Conservation (phyloP, 371 early-diverging fungal genomes). For the Chytridiales sp. region DNA sequence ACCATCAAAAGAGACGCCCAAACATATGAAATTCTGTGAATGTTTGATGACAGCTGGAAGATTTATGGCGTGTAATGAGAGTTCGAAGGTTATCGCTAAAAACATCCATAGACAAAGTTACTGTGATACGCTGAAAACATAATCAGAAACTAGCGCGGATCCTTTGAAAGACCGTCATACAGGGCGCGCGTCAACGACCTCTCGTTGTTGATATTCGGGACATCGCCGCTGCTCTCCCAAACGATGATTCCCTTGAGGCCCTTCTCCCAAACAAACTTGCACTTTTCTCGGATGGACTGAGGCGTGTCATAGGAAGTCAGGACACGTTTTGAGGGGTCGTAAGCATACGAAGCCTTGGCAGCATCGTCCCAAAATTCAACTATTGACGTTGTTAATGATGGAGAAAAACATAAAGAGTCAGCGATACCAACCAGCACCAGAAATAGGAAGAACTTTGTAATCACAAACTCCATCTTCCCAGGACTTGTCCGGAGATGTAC, state of each 20-base stretch:
- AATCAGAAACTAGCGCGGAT: conserved; percentile 7
- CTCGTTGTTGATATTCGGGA: conserved; percentile 4
- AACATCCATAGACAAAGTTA: too few relatives aligned
- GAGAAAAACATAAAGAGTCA: background rate
- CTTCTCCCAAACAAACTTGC: conserved; percentile 62
- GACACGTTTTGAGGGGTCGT: conserved; percentile 62
- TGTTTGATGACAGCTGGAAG: too few relatives aligned
- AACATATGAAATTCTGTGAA: too few relatives aligned
- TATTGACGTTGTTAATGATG: background rate
- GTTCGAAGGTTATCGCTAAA: too few relatives aligned
- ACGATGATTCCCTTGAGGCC: conserved; percentile 76
- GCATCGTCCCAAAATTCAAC: conserved; percentile 35
- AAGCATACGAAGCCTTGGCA: conserved; percentile 72
- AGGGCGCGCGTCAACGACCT: conserved; percentile 5
- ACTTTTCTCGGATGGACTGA: conserved; percentile 67
- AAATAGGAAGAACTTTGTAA: conserved; percentile 65
- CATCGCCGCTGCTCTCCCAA: conserved; percentile 48
- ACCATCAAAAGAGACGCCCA: too few relatives aligned
- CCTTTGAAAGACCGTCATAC: conserved; percentile 8
- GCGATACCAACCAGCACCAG: conserved; percentile 57
- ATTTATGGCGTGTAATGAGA: too few relatives aligned
- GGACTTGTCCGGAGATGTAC: conserved; percentile 58
- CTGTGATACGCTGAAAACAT: too few relatives aligned
- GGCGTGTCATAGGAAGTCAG: conserved; percentile 82
- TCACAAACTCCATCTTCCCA: conserved; percentile 87